Evolutionary conservation across 139 green algal genomes (phyloP), one percentile per base, ranked within the genome.

Genomic region (Asterochloris erici): DNA sequence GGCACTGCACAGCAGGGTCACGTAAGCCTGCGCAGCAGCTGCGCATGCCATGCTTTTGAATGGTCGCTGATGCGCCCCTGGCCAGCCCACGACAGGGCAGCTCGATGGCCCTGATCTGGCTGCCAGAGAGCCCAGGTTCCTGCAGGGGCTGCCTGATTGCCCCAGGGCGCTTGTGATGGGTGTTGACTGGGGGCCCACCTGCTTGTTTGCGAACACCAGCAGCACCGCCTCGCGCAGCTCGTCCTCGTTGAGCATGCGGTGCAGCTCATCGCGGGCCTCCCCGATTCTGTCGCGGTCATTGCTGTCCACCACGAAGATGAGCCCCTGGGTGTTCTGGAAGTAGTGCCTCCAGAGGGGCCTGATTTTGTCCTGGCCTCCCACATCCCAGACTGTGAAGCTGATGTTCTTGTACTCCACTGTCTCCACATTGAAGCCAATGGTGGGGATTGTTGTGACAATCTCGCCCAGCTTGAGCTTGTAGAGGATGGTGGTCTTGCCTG

Each of bases 381-480:
- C 94, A 79, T 97, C 93, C 95, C 95, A 98, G 84, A 98, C 95
- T 14, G 95, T 98, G 89, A 98, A 98, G 82, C 86, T 92, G 82
- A 98, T 96, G 93, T 98, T 98, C 89, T 98, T 98, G 93, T 98
- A 98, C 87, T 98, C 92, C 21, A 98, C 95, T 60, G 94, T 98
- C 91, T 98, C 95, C 71, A 98, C 96, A 86, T 99, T 99, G 90
- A 99, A 99, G 47, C 96, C 95, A 82, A 99, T 99, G 15, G 97
- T 99, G 66, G 97, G 97, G 76, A 99, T 98, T 63, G 97, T 99
- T 14, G 95, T 98, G 17, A 99, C 93, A 74, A 99, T 97, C 89
- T 99, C 97, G 76, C 97, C 97, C 27, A 99, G 94, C 91, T 99
- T 98, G 74, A 99, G 91, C 91, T 99, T 99, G 90, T 99, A 99